Evolutionary conservation across 1,139 yeast genomes (phyloP).

Genomic region (Suhomyces atakaporum): DNA sequence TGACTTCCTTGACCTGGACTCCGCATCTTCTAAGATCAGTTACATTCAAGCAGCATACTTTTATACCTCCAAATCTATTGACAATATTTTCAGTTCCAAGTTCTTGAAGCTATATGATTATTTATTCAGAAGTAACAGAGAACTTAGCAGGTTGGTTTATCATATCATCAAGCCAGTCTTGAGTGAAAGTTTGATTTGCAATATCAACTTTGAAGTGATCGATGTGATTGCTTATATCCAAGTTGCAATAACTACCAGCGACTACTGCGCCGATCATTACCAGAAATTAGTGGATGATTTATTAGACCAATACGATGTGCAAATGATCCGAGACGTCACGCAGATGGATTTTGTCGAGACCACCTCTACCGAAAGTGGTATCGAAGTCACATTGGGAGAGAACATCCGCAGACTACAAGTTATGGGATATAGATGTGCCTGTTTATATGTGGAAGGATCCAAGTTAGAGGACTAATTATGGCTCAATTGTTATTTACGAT

Average conservation of each 20-base stretch:
- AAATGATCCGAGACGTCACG: conserved; percentile 17
- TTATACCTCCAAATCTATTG: conserved; percentile 50
- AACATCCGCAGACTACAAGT: conserved; percentile 32
- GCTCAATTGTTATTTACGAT: background rate
- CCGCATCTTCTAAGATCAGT: conserved; percentile 46
- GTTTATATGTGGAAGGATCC: conserved; percentile 40
- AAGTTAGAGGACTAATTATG: conserved; percentile 33
- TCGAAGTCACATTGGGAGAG: conserved; percentile 14
- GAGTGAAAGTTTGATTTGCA: conserved; percentile 36
- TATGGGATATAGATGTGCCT: conserved; percentile 44
- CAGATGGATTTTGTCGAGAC: conserved; percentile 14
- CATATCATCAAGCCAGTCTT: conserved; percentile 44
- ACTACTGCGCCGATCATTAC: conserved; percentile 23
- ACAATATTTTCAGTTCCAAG: conserved; percentile 47
- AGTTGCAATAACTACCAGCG: conserved; percentile 21
- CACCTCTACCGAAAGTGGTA: conserved; percentile 8
- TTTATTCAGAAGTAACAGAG: conserved; percentile 38
- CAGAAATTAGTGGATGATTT: conserved; percentile 11
- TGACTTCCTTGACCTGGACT: conserved; percentile 49
- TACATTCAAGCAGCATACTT: conserved; percentile 55
- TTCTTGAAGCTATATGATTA: conserved; percentile 53
- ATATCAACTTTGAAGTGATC: conserved; percentile 31
- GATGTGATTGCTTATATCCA: conserved; percentile 33
- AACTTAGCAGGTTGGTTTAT: conserved; percentile 47
- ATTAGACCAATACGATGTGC: conserved; percentile 17